Conservation (phyloP, 768 basidiomycete species). For the Termitomyces sp. region DNA sequence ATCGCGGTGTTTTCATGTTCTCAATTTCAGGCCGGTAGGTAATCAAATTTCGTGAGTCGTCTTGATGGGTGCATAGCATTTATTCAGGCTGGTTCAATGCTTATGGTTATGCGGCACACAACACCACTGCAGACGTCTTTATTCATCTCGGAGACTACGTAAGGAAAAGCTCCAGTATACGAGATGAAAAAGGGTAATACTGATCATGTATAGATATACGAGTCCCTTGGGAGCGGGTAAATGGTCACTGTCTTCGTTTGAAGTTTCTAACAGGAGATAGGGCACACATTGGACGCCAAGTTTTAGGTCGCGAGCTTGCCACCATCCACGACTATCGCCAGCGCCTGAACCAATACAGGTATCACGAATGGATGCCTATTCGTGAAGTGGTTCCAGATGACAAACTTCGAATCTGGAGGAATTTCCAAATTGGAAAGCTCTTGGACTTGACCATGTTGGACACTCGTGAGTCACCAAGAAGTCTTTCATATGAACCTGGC, state of each 20-base stretch:
- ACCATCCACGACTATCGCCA: not conserved
- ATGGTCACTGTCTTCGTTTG: not conserved
- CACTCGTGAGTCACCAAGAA: conserved; percentile 37
- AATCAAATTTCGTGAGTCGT: not conserved
- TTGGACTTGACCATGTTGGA: conserved; percentile 61
- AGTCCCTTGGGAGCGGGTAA: not conserved
- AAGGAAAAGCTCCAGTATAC: conserved; percentile 25
- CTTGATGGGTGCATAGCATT: not conserved
- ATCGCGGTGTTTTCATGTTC: not conserved
- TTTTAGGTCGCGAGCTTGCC: not conserved
- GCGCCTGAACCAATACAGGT: conserved; percentile 16
- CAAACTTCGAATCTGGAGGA: conserved; percentile 58
- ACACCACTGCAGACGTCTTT: conserved; percentile 47
- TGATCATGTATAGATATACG: not conserved
- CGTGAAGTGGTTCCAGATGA: conserved; percentile 53
- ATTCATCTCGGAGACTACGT: conserved; percentile 59
- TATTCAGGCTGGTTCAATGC: conserved; percentile 52
- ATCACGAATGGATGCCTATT: conserved; percentile 63
- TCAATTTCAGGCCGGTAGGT: not conserved
- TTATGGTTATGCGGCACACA: conserved; percentile 29
- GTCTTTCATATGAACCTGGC: not conserved
- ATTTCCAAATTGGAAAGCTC: conserved; percentile 63
- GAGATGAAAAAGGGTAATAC: not conserved
- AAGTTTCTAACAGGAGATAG: not conserved
- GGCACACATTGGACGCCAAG: not conserved